Evolutionary conservation across 805 yeast species (phyloP).

Genomic region (Candida broadrunensis): DNA sequence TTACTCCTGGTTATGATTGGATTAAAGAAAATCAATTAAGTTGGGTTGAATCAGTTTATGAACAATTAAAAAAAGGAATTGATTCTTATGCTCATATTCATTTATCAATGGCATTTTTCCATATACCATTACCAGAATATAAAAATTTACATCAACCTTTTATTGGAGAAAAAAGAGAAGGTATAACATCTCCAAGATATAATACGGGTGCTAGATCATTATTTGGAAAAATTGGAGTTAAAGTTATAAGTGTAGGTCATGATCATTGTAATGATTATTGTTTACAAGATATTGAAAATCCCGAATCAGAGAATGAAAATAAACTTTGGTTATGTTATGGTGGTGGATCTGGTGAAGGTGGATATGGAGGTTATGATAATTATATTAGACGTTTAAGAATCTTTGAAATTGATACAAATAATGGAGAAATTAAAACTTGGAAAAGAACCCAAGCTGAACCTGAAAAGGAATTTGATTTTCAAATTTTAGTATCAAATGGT

Average conservation of each 20-base stretch:
- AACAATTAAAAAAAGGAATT: conserved; percentile 20
- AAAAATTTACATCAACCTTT: conserved; percentile 41
- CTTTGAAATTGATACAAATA: conserved; percentile 58
- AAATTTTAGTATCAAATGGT: conserved; percentile 48
- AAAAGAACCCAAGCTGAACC: conserved; percentile 63
- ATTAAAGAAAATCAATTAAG: conserved; percentile 66
- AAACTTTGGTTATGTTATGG: conserved; percentile 88
- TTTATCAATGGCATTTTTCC: conserved; percentile 87
- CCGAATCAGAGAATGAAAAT: conserved; percentile 18
- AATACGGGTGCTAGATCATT: conserved; percentile 65
- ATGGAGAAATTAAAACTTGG: conserved; percentile 59
- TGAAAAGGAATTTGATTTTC: conserved; percentile 45
- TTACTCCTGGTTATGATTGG: conserved; percentile 82
- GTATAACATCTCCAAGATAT: conserved; percentile 70
- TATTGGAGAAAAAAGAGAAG: conserved; percentile 71
- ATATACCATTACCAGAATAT: conserved; percentile 90
- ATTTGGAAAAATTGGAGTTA: conserved; percentile 65
- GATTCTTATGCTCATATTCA: conserved; percentile 41
- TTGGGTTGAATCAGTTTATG: conserved; percentile 42
- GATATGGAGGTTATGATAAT: conserved; percentile 91
- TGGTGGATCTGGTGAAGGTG: conserved; percentile 93
- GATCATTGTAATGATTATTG: conserved; percentile 96
- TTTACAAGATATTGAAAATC: conserved; percentile 47
- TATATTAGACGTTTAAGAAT: conserved; percentile 76
- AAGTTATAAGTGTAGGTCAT: conserved; percentile 82